Base-by-base conservation (phyloP, 768 basidiomycete genomes). In the Leccinum uliginosum region DNA sequence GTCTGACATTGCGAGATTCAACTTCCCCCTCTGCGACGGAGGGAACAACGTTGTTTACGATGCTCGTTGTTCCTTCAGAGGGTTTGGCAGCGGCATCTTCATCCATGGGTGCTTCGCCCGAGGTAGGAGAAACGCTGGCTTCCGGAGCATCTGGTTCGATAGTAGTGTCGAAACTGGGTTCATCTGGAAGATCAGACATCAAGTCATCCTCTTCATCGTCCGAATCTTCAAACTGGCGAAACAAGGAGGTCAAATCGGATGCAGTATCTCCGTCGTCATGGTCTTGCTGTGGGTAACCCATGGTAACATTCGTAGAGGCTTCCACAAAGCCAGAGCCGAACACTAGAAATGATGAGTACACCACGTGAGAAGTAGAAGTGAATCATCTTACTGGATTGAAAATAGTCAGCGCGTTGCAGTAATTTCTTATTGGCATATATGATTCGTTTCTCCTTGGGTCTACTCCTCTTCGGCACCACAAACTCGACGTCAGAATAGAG, bases 401-500 rank as follows among this genome's bases (percentile, higher is more conserved):
- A 93, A 68, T 93, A 93, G 30, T 90, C 88, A 5, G 86, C 82
- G 56, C 92, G 74, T 60, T 78, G 75, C 7, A 94, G 76, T 44
- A 94, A 65, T 63, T 78, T 83, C 61, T 80, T 83, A 45, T 83
- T 82, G 1, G 91, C 91, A 67, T 82, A 88, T 60, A 94, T 88
- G 15, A 66, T 65, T 15, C 76, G 70, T 26, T 64, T 61, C 43
- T 72, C 76, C 23, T 71, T 69, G 15, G 73, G 72, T 26, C 75
- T 68, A 23, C 70, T 69, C 32, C 76, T 66, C 30, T 73, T 72
- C 0, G 88, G 87, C 29, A 93, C 73, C 19, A 92, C 74, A 61
- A 94, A 93, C 67, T 87, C 85, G 17, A 93, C 83, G 63, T 94
- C 91, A 6, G 91, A 91, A 63, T 93, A 93, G 12, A 80, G 67